These are phyloP conservation scores for Trypanosomatidae sp. DNA, from an alignment of 208 protist genomes.

Conservation along the genomic window DNA sequence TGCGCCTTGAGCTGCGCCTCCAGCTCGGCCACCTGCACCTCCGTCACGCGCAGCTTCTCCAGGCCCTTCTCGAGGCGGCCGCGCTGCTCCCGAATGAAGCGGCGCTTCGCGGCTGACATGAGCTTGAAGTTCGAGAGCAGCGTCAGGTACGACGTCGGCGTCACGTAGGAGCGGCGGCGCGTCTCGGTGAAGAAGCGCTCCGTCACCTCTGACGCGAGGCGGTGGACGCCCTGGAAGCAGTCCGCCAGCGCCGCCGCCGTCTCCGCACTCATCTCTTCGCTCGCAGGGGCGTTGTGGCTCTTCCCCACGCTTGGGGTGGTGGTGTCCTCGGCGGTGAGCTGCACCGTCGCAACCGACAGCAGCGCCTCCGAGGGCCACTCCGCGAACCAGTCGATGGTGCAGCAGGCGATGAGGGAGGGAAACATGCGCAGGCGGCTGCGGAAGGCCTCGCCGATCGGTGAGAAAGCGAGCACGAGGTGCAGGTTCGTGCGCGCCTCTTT, in stretches of 20 bases:
- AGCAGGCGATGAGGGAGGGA: constrained; percentile 97
- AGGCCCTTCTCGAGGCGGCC: constrained; percentile 94
- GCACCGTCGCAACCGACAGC: constrained; percentile 87
- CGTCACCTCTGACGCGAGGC: constrained; percentile 84
- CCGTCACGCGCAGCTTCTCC: constrained; percentile 94
- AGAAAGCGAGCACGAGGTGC: constrained; percentile 96
- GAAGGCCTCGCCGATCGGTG: constrained; percentile 96
- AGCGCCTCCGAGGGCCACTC: constrained; percentile 97
- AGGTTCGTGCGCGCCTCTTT: constrained; percentile 95
- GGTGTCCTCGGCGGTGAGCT: constrained; percentile 54
- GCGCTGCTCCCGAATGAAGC: constrained; percentile 81
- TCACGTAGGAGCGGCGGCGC: constrained; percentile 97
- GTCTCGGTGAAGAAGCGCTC: constrained; percentile 91
- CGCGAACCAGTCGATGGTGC: constrained; percentile 99
- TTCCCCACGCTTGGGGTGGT: too few relatives aligned
- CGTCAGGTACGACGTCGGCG: constrained; percentile 97
- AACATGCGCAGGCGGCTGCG: constrained; percentile 97
- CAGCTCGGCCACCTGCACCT: constrained; percentile 93
- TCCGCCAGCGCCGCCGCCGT: constrained; percentile 47
- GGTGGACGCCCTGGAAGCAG: constrained; percentile 94
- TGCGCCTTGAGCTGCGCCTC: constrained; percentile 93
- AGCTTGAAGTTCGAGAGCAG: constrained; percentile 91
- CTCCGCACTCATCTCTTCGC: too few relatives aligned
- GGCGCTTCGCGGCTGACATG: constrained; percentile 84
- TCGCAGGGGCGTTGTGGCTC: too few relatives aligned